Evolutionary conservation across 1,284 basidiomycete species (phyloP), one percentile per base, ranked within the genome.

Genomic region (Chalciporus sp.): DNA sequence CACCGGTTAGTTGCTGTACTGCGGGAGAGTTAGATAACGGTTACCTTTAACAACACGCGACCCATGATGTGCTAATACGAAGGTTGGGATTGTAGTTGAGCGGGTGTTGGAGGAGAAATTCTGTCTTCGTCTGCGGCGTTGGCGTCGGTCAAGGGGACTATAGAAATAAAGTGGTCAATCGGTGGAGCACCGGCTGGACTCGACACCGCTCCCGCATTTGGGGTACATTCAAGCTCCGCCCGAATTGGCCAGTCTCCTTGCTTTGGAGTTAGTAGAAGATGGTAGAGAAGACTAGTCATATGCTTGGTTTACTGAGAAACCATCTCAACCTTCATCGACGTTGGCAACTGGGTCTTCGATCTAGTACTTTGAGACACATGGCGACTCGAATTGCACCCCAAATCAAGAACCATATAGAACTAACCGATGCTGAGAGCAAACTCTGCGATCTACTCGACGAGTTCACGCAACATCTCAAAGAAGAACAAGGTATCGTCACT

Each of bases 41-140:
- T 48, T 55, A 95, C 95, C 87, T 99, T 99, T 73, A 99, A 87
- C 53, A 99, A 83, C 66, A 98, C 95, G 64, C 90, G 88, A 67
- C 90, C 89, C 90, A 92, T 92, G 58, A 60, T 57, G 52, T 55
- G 37, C n/a, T 49, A 19, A 40, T 50, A n/a, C 19, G 27, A 29
- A 39, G 42, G 49, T 33, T 49, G 48, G 23, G 39, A 28, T 42
- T 19, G 17, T 16, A 16, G 17, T 42, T 48, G 16, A 28, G 46
- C 17, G 35, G 45, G 41, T 35, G n/a, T 42, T 52, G 39, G 35
- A 41, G 42, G 12, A 14, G 19, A 43, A 11, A 23, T 33, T 33
- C 40, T 31, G 61, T 58, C 41, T 59, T 58, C 43, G 60, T 54
- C 39, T 47, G 53, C 47, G 28, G 57, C 47, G 49, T 43, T 47